Base-by-base conservation (phyloP, 257 asterid species). In the Ilex asprella region DNA sequence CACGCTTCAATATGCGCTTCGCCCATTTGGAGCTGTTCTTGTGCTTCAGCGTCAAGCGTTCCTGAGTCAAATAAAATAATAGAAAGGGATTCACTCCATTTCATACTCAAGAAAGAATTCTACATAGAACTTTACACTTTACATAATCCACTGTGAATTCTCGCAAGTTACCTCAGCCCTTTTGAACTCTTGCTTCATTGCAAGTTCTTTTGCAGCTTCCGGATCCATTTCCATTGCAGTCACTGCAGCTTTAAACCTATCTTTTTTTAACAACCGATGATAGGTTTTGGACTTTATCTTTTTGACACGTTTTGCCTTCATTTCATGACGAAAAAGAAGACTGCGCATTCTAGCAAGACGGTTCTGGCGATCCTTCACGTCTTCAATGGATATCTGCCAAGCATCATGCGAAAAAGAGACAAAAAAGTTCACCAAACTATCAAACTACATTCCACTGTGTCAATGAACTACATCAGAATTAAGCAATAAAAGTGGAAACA, bases 221-320 rank as follows among this genome's bases (percentile, higher is more conserved):
- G 96, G 95, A 75, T 92, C 95, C 80, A 85, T 77, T 47, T 76
- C 86, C 63, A 75, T 54, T 6, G 78, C 75, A 63, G 72, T 63
- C 60, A 70, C 81, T 46, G 79, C 68, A 62, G 81, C 83, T 72
- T 89, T 92, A 66, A 52, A 64, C 61, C 69, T 82, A 67, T 80
- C 97, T 71, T 86, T 92, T 79, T 92, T 89, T 75, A 75, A 60
- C 68, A 84, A 61, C 27, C 96, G 83, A 65, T 79, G 99, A 75
- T 83, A 89, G 52, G 93, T 82, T 81, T 89, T 92, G 31, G 97
- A 92, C 79, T 92, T 92, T 31, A 92, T 92, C 76, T 89, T 92
- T 64, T 84, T 86, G 27, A 89, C 58, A 58, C 96, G 88, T 67
- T 86, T 92, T 30, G 87, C 79, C 73, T 86, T 86, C 76, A 85